Conservation (phyloP, 352 stramenopile species). For the Peronosclerospora sorghi region DNA sequence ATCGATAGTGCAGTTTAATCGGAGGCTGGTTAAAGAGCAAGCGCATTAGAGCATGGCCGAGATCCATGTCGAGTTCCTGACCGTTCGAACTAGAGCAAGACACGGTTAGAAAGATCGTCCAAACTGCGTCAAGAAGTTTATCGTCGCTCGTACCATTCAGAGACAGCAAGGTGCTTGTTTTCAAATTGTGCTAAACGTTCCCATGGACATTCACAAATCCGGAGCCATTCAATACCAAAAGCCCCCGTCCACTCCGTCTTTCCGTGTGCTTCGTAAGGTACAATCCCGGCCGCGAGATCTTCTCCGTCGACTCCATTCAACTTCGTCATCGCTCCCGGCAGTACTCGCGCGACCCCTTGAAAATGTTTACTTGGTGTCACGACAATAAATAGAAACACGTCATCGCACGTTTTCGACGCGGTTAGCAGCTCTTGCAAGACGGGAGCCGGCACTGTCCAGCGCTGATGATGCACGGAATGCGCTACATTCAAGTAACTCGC, state of each 20-base stretch:
- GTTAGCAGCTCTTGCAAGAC: constrained; percentile 58
- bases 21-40: constrained; percentile 73
- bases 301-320: constrained; percentile 27
- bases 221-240: constrained; percentile 75
- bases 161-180: constrained; percentile 47
- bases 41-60: constrained; percentile 58
- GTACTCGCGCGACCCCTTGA: constrained; percentile 54
- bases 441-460: constrained; percentile 44
- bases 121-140: background rate
- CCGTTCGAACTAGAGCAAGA: constrained; percentile 40
- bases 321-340: constrained; percentile 23
- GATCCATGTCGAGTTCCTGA: constrained; percentile 49
- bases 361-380: constrained; percentile 70
- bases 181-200: constrained; percentile 64
- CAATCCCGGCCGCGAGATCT: constrained; percentile 29
- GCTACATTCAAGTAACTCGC: constrained; percentile 76
- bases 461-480: constrained; percentile 61
- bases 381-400: constrained; percentile 76
- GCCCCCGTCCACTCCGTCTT: constrained; percentile 42
- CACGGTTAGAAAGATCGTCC: constrained; percentile 1
- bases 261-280: constrained; percentile 52
- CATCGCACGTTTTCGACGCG: constrained; percentile 55
- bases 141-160: constrained; percentile 50
- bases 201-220: constrained; percentile 82
- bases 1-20: constrained; percentile 76